phyloP scores from a whole-genome alignment of 2,329 filamentous ascomycete genomes.

The Aspergillus nomiae region DNA sequence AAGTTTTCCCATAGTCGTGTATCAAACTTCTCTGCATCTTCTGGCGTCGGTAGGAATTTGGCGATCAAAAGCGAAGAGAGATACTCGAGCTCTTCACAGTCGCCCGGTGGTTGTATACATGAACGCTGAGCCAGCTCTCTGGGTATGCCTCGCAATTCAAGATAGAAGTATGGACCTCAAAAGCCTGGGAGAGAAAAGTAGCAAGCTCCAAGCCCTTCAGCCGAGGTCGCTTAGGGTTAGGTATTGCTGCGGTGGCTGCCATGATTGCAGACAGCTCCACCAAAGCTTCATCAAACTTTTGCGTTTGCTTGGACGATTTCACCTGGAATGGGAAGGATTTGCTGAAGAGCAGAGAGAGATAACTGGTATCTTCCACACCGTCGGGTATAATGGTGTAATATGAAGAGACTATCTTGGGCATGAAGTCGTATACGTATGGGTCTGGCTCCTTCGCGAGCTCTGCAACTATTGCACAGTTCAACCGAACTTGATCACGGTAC shows the following conservation, averaged over 20 bases:
- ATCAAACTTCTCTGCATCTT: constrained; percentile 89
- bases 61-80: constrained; percentile 78
- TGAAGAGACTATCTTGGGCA: constrained; percentile 87
- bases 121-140: constrained; percentile 83
- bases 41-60: constrained; percentile 80
- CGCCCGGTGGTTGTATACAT: constrained; percentile 90
- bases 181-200: constrained; percentile 72
- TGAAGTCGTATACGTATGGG: constrained; percentile 81
- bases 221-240: constrained; percentile 72
- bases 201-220: constrained; percentile 77
- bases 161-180: constrained; percentile 87
- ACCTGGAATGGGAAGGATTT: constrained; percentile 85
- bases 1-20: constrained; percentile 93
- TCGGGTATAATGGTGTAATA: constrained; percentile 76
- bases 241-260: constrained; percentile 75
- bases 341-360: constrained; percentile 85
- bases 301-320: constrained; percentile 61
- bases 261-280: constrained; percentile 87
- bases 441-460: constrained; percentile 79
- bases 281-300: constrained; percentile 80
- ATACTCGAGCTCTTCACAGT: constrained; percentile 84
- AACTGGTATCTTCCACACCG: constrained; percentile 58
- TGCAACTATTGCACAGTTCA: constrained; percentile 90
- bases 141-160: constrained; percentile 89
- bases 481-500: constrained; percentile 87